Evolutionary conservation across 2,329 filamentous ascomycete species (phyloP).

Genomic region (Parastagonospora nodorum): DNA sequence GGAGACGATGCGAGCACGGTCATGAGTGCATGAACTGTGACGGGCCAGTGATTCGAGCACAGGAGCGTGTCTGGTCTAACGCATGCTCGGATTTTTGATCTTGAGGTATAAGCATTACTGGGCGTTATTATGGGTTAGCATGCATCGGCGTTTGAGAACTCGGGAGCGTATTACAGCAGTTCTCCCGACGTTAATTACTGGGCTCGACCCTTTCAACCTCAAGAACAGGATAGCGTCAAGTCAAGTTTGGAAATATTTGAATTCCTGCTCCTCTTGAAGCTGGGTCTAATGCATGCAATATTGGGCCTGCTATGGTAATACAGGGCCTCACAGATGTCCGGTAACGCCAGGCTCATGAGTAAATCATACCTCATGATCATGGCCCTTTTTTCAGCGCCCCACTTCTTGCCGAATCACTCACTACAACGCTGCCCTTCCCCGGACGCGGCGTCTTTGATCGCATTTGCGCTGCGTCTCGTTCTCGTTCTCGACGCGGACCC

Average conservation of each 20-base stretch:
- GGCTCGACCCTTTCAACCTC: neutral
- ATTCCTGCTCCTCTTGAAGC: slow-evolving; percentile 16
- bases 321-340: slow-evolving; percentile 6
- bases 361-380: neutral
- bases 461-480: neutral
- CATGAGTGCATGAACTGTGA: slow-evolving; percentile 5
- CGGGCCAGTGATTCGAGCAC: too few species aligned
- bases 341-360: neutral
- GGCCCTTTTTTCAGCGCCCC: neutral
- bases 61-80: too few species aligned
- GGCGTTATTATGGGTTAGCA: neutral
- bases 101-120: neutral
- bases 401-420: neutral
- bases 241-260: slow-evolving; percentile 11
- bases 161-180: neutral
- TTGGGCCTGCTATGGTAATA: slow-evolving; percentile 17
- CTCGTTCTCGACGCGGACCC: slow-evolving; percentile 19
- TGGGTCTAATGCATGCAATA: slow-evolving; percentile 14
- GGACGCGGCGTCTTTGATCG: too few species aligned
- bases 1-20: slow-evolving; percentile 28
- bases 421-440: too few species aligned
- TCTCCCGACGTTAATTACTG: neutral
- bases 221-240: neutral
- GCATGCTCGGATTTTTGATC: neutral
- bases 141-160: neutral